phyloP scores from a whole-genome alignment of 176 grass and related monocot species.

The Dactylis glomerata region DNA sequence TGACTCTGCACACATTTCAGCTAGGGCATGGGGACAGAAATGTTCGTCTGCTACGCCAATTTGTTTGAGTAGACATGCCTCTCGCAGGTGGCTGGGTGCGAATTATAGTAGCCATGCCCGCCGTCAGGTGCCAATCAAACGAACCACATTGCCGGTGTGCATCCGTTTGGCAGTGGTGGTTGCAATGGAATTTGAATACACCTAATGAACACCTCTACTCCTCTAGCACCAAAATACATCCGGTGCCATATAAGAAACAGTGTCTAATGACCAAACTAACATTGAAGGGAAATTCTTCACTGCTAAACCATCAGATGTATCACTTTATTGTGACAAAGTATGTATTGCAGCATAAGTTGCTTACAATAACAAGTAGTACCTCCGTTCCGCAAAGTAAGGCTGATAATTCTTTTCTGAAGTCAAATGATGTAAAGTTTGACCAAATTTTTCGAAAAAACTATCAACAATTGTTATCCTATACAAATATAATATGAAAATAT shows the following conservation, averaged over 20 bases:
- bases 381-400: too few species aligned
- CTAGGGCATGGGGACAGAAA: background rate
- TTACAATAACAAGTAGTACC: too few species aligned
- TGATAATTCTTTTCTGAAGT: too few species aligned
- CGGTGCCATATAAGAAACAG: background rate
- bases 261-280: background rate
- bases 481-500: too few species aligned
- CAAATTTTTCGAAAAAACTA: too few species aligned
- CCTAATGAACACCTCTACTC: background rate
- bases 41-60: background rate
- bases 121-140: background rate
- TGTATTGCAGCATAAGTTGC: background rate
- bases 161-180: background rate
- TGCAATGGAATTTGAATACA: background rate
- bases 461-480: too few species aligned
- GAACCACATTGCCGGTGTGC: background rate
- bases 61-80: background rate
- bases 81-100: background rate
- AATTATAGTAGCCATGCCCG: background rate
- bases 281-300: background rate
- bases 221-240: background rate
- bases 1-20: background rate
- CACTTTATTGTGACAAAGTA: background rate
- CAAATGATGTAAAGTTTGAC: too few species aligned
- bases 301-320: background rate